These are phyloP conservation scores for Spergularia marina DNA, from an alignment of 148 eudicot genomes.

Conservation along the genomic window DNA sequence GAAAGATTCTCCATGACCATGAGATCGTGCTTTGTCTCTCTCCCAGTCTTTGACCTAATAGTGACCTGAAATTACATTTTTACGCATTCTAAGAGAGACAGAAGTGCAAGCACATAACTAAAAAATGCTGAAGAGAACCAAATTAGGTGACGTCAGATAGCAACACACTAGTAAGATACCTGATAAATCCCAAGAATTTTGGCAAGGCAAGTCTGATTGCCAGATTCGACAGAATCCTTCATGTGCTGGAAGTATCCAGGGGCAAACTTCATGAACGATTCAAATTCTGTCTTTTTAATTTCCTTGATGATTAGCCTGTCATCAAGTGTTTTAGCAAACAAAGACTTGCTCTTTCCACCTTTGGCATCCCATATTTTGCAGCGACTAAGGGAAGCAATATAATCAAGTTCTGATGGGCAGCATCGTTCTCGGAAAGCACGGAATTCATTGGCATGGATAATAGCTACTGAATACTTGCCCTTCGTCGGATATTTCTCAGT, in stretches of 20 bases:
- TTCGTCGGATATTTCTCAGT: conserved; percentile 45
- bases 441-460: conserved; percentile 67
- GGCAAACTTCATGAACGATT: conserved; percentile 74
- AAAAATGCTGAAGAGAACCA: neutral
- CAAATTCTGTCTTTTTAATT: conserved; percentile 79
- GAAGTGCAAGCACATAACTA: neutral
- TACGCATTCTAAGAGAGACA: conserved; percentile 7
- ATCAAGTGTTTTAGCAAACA: conserved; percentile 85
- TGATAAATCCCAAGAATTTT: conserved; percentile 92
- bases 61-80: conserved; percentile 46
- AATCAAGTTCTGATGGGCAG: conserved; percentile 82
- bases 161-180: conserved; percentile 36
- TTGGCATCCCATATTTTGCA: conserved; percentile 94
- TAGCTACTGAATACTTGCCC: conserved; percentile 70
- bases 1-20: conserved; percentile 95
- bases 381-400: conserved; percentile 87
- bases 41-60: conserved; percentile 58
- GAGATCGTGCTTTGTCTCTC: conserved; percentile 72
- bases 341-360: conserved; percentile 96
- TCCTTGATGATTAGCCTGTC: conserved; percentile 89
- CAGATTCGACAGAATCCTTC: conserved; percentile 58
- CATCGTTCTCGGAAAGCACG: conserved; percentile 60
- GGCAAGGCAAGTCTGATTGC: conserved; percentile 94
- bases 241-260: conserved; percentile 60
- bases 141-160: neutral